Conservation (phyloP, 768 basidiomycete species). For the Cyclocybe aegerita region DNA sequence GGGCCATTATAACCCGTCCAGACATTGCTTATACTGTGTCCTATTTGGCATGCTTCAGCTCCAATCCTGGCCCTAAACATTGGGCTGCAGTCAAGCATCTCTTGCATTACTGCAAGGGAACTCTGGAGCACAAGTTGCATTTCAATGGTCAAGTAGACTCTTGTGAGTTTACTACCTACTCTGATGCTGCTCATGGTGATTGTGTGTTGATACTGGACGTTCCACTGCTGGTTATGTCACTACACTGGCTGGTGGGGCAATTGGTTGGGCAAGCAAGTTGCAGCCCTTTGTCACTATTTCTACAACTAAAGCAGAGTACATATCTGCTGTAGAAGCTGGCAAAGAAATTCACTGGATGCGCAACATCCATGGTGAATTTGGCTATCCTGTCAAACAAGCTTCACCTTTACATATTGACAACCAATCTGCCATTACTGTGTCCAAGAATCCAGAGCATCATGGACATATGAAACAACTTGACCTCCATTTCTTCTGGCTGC, state of each 20-base stretch:
- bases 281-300: slow-evolving; percentile 28
- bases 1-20: background rate
- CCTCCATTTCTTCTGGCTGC: no score
- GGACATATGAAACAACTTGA: no score
- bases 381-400: no score
- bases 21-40: slow-evolving; percentile 12
- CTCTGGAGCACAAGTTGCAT: slow-evolving; percentile 13
- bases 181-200: slow-evolving; percentile 30
- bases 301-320: slow-evolving; percentile 37
- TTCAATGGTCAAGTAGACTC: slow-evolving; percentile 5
- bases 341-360: no score
- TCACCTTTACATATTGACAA: no score
- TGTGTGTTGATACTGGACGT: slow-evolving; percentile 20
- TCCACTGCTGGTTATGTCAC: slow-evolving; percentile 31
- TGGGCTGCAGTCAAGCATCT: slow-evolving; percentile 33
- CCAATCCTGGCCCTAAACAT: slow-evolving; percentile 24
- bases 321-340: no score
- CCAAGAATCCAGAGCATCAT: no score
- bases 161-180: slow-evolving; percentile 15
- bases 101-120: slow-evolving; percentile 5
- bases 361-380: no score
- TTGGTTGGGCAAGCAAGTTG: slow-evolving; percentile 12
- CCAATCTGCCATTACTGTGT: no score
- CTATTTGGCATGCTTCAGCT: slow-evolving; percentile 15
- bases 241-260: slow-evolving; percentile 19